These are phyloP conservation scores for Cardamine resedifolia DNA, from an alignment of 345 rosid species.

Conservation along the genomic window DNA sequence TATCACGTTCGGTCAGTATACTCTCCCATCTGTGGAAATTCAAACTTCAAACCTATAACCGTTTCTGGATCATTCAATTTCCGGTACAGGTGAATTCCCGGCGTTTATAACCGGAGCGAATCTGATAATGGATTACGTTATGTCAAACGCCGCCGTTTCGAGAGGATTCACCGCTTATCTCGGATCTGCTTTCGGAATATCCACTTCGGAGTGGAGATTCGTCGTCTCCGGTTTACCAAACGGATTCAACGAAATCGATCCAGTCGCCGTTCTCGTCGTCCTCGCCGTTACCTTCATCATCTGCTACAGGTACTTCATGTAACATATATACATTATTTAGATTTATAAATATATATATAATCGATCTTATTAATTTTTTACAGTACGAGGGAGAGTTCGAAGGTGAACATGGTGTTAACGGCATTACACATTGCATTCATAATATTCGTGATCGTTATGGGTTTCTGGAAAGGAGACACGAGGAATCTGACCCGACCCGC, in stretches of 20 bases:
- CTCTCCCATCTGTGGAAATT: slow-evolving; percentile 13
- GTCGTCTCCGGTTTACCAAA: slow-evolving; percentile 54
- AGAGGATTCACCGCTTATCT: slow-evolving; percentile 73
- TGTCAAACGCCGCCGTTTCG: slow-evolving; percentile 97
- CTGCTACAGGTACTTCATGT: too few species aligned
- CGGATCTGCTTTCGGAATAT: slow-evolving; percentile 64
- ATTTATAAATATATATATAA: too few species aligned
- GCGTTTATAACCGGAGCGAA: slow-evolving; percentile 88
- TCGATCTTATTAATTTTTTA: too few species aligned
- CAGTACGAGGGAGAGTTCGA: slow-evolving; percentile 78
- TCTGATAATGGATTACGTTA: slow-evolving; percentile 76
- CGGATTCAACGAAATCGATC: slow-evolving; percentile 79
- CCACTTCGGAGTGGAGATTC: slow-evolving; percentile 67
- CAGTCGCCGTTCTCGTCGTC: slow-evolving; percentile 59
- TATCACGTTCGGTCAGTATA: slow-evolving; percentile 68
- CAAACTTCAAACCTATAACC: slow-evolving; percentile 24
- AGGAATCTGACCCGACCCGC: slow-evolving; percentile 61
- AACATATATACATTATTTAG: too few species aligned
- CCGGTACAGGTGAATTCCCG: slow-evolving; percentile 65
- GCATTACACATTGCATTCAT: slow-evolving; percentile 75
- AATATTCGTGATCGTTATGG: slow-evolving; percentile 64
- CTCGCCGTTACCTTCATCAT: slow-evolving; percentile 64
- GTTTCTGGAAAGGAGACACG: slow-evolving; percentile 68
- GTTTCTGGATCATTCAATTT: not conserved
- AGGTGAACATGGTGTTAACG: slow-evolving; percentile 73